Conservation (phyloP, 352 stramenopile genomes). For the Phytopythium helicoides region DNA sequence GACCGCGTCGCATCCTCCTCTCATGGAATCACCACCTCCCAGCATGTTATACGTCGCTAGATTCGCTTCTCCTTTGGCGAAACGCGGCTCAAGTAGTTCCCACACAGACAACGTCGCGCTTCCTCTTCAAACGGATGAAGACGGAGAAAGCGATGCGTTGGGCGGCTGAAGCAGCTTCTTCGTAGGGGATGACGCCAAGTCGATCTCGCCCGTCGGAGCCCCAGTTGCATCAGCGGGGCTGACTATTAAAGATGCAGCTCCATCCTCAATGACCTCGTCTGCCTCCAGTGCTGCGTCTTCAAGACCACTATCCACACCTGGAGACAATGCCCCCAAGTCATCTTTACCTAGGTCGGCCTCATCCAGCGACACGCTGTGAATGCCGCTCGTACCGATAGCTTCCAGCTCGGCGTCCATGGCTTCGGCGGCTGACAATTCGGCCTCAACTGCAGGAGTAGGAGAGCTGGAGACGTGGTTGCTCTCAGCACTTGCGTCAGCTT, state of each 20-base stretch:
- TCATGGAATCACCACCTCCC: too few relatives aligned
- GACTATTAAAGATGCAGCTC: background rate
- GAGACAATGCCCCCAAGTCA: background rate
- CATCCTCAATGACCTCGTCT: background rate
- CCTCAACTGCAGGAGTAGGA: too few relatives aligned
- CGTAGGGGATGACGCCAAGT: conserved; percentile 22
- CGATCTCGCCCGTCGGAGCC: conserved; percentile 3
- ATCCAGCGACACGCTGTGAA: conserved; percentile 4
- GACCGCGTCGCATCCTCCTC: conserved; percentile 4
- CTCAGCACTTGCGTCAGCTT: too few relatives aligned
- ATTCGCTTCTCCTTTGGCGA: background rate
- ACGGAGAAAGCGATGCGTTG: conserved; percentile 43
- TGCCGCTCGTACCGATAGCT: conserved; percentile 5
- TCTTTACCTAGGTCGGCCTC: background rate
- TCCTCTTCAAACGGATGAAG: conserved; percentile 48
- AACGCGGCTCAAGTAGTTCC: too few relatives aligned
- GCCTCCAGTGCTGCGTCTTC: background rate
- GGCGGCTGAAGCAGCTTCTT: conserved; percentile 47
- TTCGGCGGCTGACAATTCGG: background rate
- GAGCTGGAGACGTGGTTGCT: too few relatives aligned
- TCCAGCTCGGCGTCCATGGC: conserved; percentile 6
- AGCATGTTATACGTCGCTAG: background rate
- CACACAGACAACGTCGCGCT: background rate
- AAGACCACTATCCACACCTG: background rate
- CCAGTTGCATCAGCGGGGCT: background rate